Base-by-base conservation (phyloP, 202 grass and related monocot genomes). In the Cymbopogon flexuosus region DNA sequence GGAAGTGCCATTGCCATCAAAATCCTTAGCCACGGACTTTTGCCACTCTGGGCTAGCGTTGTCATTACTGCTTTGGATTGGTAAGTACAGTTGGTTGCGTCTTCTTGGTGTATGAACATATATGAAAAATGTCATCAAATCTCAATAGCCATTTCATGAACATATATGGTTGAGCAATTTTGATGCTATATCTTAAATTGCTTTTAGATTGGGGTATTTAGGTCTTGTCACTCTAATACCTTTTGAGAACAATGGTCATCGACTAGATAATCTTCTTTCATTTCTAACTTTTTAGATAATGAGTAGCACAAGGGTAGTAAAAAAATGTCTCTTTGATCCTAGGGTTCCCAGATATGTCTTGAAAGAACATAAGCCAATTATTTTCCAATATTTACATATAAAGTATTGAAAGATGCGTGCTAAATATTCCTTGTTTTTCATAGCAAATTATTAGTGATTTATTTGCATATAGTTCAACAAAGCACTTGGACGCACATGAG, bases 1-100 rank as follows among this genome's bases (percentile, higher is more conserved):
- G 87, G 93, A 31, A 92, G 90, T 40, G 87, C 87, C 67, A 96
- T 96, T 65, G 87, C 93, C 35, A 92, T 96, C 72, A 92, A 96
- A 80, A 96, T 96, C 70, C 86, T 96, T 27, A 92, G 90, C 61
- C 72, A 81, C 15, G 87, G 87, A 16, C 57, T 82, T 70, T 68
- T 96, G 33, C 90, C 87, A 13, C 78, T 96, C 23, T 96, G 93
- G 93, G 90, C 80, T 24, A 85, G 93, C 11, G 87, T 96, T 30
- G 77, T 96, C 56, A 96, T 96, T 75, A 95, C 93, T 1, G 90
- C 90, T 10, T 67, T 90, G 67, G 87, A 96, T 67, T 92, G 85
- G 90, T 96, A 74, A 83, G 81, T 52, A 88, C 29, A 2, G 37
- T 61, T 59, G 0, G 0, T 56, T 29, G 14, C 16, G 16, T 37